Conservation (phyloP, 1,284 basidiomycete species). For the Irpex rosettiformis region DNA sequence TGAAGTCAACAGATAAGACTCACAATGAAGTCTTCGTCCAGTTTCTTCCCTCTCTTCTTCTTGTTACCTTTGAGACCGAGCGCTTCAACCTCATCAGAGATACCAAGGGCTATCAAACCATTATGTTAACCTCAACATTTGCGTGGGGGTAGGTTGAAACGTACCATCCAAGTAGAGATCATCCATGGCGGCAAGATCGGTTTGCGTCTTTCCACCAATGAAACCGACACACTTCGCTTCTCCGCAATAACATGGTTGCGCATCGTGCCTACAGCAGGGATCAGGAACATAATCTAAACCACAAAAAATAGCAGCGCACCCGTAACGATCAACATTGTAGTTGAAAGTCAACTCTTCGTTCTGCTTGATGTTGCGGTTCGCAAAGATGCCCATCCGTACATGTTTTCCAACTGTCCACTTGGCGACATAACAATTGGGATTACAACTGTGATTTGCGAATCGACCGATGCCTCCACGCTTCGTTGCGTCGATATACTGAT, state of each 20-base stretch:
- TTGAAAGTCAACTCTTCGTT: slow-evolving; percentile 98
- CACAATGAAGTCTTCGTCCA: slow-evolving; percentile 92
- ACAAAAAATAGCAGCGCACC: slow-evolving; percentile 50
- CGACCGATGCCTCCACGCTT: slow-evolving; percentile 95
- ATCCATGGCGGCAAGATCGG: slow-evolving; percentile 92
- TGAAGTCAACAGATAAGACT: slow-evolving; percentile 18
- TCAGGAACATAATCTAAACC: neutral
- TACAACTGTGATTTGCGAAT: slow-evolving; percentile 98
- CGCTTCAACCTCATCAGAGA: slow-evolving; percentile 85
- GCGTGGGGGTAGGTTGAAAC: slow-evolving; percentile 19
- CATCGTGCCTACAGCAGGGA: slow-evolving; percentile 69
- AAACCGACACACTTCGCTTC: slow-evolving; percentile 95
- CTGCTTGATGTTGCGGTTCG: slow-evolving; percentile 77
- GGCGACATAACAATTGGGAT: slow-evolving; percentile 98
- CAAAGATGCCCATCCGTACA: slow-evolving; percentile 98
- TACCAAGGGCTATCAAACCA: slow-evolving; percentile 77
- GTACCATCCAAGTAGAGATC: slow-evolving; percentile 92
- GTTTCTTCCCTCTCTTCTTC: slow-evolving; percentile 88
- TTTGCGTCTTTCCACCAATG: slow-evolving; percentile 98
- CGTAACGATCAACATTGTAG: slow-evolving; percentile 99
- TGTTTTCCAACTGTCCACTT: slow-evolving; percentile 95
- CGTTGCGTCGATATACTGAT: slow-evolving; percentile 95
- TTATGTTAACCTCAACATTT: slow-evolving; percentile 2
- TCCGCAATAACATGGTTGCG: slow-evolving; percentile 94
- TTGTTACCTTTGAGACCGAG: slow-evolving; percentile 83